A percentile compares a stretch with the other conserved stretches of the same genome.
Evolutionary conservation across 495 filamentous ascomycete species (phyloP).

Genomic region (Penicillium crystallinum): DNA sequence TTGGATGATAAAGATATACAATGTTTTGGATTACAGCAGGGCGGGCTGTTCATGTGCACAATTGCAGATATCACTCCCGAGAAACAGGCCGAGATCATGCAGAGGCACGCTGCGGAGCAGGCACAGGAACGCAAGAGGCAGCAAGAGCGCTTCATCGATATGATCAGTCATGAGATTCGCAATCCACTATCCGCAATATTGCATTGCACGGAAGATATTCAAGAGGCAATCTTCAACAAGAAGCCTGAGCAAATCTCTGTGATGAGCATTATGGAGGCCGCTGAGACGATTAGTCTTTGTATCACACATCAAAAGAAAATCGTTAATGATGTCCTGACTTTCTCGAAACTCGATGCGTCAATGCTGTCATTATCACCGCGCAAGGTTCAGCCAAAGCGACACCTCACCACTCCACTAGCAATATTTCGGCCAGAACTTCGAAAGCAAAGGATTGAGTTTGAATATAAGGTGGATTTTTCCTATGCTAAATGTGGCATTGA

Average conservation of each 20-base stretch:
- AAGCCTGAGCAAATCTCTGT: constrained; percentile 6
- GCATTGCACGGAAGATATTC: constrained; percentile 76
- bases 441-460: constrained; percentile 61
- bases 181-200: constrained; percentile 78
- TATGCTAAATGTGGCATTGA: constrained; percentile 52
- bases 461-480: constrained; percentile 54
- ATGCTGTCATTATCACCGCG: constrained; percentile 64
- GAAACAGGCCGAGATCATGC: constrained; percentile 42
- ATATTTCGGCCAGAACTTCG: constrained; percentile 70
- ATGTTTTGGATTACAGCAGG: background rate
- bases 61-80: constrained; percentile 41
- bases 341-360: constrained; percentile 78
- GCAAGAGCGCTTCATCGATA: constrained; percentile 83
- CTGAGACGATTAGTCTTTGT: constrained; percentile 71
- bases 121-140: constrained; percentile 62
- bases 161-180: constrained; percentile 81
- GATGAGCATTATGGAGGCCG: constrained; percentile 54
- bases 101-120: constrained; percentile 59
- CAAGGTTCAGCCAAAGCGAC: constrained; percentile 58
- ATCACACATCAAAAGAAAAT: constrained; percentile 76
- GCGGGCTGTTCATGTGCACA: constrained; percentile 19
- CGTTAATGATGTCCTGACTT: constrained; percentile 71
- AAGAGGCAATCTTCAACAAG: constrained; percentile 14
- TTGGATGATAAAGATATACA: constrained; percentile 7
- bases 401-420: constrained; percentile 62